Evolutionary conservation across 305 asterid genomes (phyloP).

Genomic region (Plantago rigida): DNA sequence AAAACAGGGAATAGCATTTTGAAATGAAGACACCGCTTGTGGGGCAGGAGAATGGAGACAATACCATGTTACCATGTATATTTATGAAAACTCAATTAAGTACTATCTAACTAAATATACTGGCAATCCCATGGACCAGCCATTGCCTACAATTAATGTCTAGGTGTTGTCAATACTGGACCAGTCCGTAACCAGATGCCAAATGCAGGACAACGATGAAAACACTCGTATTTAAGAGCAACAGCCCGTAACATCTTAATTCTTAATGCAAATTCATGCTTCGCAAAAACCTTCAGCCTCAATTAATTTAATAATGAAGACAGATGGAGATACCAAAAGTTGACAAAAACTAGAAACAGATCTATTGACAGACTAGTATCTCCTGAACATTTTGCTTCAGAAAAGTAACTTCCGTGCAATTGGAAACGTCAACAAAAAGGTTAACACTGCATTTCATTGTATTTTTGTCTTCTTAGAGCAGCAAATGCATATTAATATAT

Average conservation of each 20-base stretch:
- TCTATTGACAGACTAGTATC: not conserved
- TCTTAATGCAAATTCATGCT: not conserved
- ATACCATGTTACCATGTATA: not conserved
- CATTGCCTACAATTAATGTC: not conserved
- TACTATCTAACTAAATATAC: not conserved
- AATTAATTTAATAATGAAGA: not conserved
- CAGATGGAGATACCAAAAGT: slow-evolving; percentile 10
- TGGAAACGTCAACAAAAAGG: no score
- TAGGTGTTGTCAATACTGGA: slow-evolving; percentile 1
- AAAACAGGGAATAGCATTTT: no score
- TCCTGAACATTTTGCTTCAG: not conserved
- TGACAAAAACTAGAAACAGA: slow-evolving; percentile 11
- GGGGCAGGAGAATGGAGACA: no score
- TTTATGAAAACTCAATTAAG: not conserved
- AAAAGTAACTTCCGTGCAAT: not conserved
- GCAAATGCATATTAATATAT: no score
- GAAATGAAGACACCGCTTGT: no score
- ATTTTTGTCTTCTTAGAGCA: no score
- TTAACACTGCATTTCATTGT: no score
- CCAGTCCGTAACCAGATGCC: slow-evolving; percentile 1
- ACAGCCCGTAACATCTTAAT: not conserved
- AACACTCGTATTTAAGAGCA: not conserved
- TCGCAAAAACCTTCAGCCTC: not conserved
- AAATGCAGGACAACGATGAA: slow-evolving; percentile 15
- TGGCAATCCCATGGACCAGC: not conserved